Evolutionary conservation across 768 basidiomycete species (phyloP).

Genomic region (Naematelia aurantialba): DNA sequence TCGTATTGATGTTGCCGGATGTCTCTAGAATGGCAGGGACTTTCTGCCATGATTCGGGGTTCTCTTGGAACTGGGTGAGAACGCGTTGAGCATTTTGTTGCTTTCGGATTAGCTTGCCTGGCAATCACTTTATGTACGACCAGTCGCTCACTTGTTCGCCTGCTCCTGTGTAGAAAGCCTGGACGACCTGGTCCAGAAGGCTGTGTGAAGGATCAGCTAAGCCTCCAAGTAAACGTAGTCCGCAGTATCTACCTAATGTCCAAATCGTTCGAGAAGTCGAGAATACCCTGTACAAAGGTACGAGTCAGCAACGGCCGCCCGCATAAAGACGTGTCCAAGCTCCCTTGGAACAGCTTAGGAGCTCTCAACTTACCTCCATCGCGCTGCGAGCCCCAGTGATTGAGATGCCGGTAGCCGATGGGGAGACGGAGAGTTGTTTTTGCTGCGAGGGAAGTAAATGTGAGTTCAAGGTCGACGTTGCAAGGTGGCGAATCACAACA

Average conservation of each 20-base stretch:
- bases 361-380: slow-evolving; percentile 36
- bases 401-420: not conserved
- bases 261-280: slow-evolving; percentile 90
- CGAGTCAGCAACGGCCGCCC: not conserved
- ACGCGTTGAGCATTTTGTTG: slow-evolving; percentile 93
- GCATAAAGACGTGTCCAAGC: not conserved
- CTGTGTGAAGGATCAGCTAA: slow-evolving; percentile 17
- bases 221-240: not conserved
- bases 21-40: slow-evolving; percentile 89
- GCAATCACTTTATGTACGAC: no score
- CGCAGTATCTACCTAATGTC: slow-evolving; percentile 60
- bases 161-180: slow-evolving; percentile 79
- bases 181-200: slow-evolving; percentile 88
- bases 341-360: no score
- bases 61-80: slow-evolving; percentile 91
- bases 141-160: slow-evolving; percentile 69
- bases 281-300: slow-evolving; percentile 61
- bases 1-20: slow-evolving; percentile 73
- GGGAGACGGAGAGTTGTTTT: not conserved
- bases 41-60: slow-evolving; percentile 93
- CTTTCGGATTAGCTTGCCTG: slow-evolving; percentile 53
- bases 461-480: not conserved
- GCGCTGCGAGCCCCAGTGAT: slow-evolving; percentile 5
- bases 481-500: not conserved
- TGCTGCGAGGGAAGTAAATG: not conserved